Evolutionary conservation across 257 asterid genomes (phyloP), one percentile per base, ranked within the genome.

Genomic region (Hygrophila difformis): DNA sequence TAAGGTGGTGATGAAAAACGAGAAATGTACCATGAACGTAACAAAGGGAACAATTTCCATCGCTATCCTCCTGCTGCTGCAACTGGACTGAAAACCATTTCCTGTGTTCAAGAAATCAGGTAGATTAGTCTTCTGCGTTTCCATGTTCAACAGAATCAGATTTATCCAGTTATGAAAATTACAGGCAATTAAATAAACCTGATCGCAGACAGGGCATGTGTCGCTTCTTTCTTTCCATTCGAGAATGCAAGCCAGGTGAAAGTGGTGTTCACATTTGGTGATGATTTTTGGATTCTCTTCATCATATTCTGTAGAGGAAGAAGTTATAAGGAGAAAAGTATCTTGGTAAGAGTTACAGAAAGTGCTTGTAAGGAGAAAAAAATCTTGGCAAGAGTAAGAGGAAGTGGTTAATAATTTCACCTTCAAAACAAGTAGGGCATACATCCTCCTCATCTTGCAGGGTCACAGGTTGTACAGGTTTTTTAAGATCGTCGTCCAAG

Each of bases 211-310:
- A 11, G 95, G 89, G 63, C 95, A 84, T 2, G 83, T 84, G 37
- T 78, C 84, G 62, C 95, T 84, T 74, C 95, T 82, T 74, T 84
- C 97, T 94, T 76, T 75, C 97, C 97, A 88, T 68, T 88, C 97
- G 24, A 88, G 87, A 59, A 88, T 81, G 70, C 95, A 88, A 23
- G 93, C 73, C 17, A 88, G 81, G 66, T 88, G 97, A 64, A 81
- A 88, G 57, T 81, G 87, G 71, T 88, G 97, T 51, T 79, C 93
- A 5, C 97, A 88, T 65, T 88, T 81, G 14, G 95, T 79, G 56
- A 70, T 57, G 40, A 84, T 76, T 69, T 79, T 88, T 19, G 97
- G 97, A 57, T 88, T 84, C 70, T 88, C 95, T 12, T 11, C 57
- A 59, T 88, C 87, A 49, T 88, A 88, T 61, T 84, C 97, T 88